These are phyloP conservation scores for Nemania abortiva DNA, from an alignment of 2,329 filamentous ascomycete species.

Conservation along the genomic window DNA sequence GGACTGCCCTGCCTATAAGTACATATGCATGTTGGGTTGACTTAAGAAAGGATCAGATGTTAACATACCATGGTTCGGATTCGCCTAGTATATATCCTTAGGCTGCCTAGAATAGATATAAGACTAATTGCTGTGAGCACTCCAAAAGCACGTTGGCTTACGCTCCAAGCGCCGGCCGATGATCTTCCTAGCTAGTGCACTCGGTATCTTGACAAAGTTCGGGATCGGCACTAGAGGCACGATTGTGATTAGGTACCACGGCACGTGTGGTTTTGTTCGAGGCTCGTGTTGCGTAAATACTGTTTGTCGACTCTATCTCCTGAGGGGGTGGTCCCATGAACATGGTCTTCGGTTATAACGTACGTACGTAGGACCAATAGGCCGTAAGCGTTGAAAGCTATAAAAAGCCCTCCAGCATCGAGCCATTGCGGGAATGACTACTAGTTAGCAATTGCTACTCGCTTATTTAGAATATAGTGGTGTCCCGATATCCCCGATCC, in stretches of 20 bases:
- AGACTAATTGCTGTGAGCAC: not conserved
- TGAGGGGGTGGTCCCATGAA: not conserved
- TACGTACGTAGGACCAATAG: not conserved
- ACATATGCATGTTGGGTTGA: not conserved
- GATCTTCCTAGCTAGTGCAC: not conserved
- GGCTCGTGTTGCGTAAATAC: not conserved
- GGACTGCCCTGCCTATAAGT: not conserved
- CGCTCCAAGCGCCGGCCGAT: not conserved
- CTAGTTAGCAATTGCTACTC: not conserved
- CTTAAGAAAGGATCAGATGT: not conserved
- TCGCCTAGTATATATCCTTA: not conserved
- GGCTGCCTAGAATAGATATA: not conserved
- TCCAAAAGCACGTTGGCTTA: not conserved
- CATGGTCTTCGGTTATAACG: not conserved
- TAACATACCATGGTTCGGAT: not conserved
- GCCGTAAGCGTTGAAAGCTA: not conserved
- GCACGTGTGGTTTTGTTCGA: not conserved
- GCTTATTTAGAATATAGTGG: not conserved
- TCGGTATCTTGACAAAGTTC: not conserved
- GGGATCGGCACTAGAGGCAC: not conserved
- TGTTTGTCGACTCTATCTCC: not conserved
- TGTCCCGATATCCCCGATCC: constrained; percentile 7
- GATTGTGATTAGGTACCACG: not conserved
- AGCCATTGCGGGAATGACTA: not conserved
- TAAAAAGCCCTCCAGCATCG: not conserved